phyloP scores from a whole-genome alignment of 306 rosid species.

The Quercus wislizeni region DNA sequence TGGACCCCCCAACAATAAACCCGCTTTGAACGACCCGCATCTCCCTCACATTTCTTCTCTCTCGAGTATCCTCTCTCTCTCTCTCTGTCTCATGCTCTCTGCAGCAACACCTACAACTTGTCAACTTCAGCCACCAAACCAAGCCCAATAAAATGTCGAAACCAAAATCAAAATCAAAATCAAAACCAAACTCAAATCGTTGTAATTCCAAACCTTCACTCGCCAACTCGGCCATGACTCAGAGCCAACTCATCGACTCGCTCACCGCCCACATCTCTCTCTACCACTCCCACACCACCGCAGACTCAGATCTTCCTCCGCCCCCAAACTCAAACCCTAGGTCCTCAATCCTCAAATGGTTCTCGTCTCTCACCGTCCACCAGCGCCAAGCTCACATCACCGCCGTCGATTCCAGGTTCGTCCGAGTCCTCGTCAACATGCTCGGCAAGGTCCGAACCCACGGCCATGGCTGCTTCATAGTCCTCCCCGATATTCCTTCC shows the following conservation, averaged over 20 bases:
- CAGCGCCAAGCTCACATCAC: conserved; percentile 81
- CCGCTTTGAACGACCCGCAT: neutral
- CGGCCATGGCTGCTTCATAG: conserved; percentile 69
- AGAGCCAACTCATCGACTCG: conserved; percentile 71
- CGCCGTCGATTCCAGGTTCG: conserved; percentile 52
- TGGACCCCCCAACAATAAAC: neutral
- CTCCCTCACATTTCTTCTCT: neutral
- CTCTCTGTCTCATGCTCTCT: neutral
- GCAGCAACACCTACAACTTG: neutral
- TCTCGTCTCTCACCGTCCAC: conserved; percentile 62
- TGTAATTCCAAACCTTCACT: neutral
- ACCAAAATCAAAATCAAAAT: neutral
- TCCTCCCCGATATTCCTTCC: conserved; percentile 74
- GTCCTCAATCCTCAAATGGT: conserved; percentile 70
- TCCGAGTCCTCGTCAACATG: conserved; percentile 62
- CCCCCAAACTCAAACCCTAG: conserved; percentile 45
- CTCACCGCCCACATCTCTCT: conserved; percentile 88
- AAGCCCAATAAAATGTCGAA: neutral
- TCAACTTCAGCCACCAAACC: too few relatives aligned
- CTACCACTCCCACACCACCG: conserved; percentile 52
- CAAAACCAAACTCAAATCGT: neutral
- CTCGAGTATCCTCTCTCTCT: neutral
- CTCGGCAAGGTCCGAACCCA: conserved; percentile 41
- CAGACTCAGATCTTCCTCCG: conserved; percentile 11
- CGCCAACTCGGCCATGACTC: conserved; percentile 46